Conservation (phyloP, 176 grass and related monocot genomes). For the sorghum (Sorghum bicolor) region Sorghum_bicolor_NCBIv3 NC_012875.2:700001-700500, state of each 20-base stretch:
- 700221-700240: neutral
- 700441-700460: neutral
- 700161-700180: neutral
- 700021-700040: constrained; percentile 65
- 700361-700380: neutral
- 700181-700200: too few relatives aligned
- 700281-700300: neutral
- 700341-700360: neutral
- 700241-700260: neutral
- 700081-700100: neutral
- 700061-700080: neutral
- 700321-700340: neutral
- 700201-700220: neutral
- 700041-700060: neutral
- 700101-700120: neutral
- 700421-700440: neutral
- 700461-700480: neutral
- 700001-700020: constrained; percentile 62
- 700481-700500: neutral
- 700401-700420: neutral
- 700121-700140: neutral
- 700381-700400: neutral
- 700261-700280: neutral
- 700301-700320: neutral
- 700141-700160: neutral